These are phyloP conservation scores for Helicocarpus griseus DNA, from an alignment of 2,329 filamentous ascomycete species.

Conservation along the genomic window DNA sequence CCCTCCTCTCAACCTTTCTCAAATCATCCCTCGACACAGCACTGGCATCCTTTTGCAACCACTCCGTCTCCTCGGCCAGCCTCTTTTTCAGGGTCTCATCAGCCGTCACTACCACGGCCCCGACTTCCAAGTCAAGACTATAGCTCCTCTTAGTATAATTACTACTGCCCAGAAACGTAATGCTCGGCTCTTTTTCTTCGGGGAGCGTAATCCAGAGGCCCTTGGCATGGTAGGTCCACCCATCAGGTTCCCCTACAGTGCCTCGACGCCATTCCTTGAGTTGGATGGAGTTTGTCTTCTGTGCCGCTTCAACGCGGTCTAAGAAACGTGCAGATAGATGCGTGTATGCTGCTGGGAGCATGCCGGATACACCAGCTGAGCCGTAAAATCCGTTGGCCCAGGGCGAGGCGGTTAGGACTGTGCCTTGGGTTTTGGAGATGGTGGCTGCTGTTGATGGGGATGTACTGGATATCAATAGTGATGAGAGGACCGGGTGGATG, in stretches of 20 bases:
- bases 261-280: conserved; percentile 85
- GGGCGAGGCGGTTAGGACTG: conserved; percentile 84
- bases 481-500: conserved; percentile 74
- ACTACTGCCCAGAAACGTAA: conserved; percentile 80
- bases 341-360: conserved; percentile 87
- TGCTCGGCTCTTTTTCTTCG: conserved; percentile 54
- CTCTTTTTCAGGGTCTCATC: conserved; percentile 61
- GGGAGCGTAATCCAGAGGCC: conserved; percentile 73
- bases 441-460: conserved; percentile 22
- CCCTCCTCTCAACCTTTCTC: conserved; percentile 68
- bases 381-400: conserved; percentile 93
- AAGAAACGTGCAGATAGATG: conserved; percentile 77
- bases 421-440: conserved; percentile 46
- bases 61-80: conserved; percentile 69
- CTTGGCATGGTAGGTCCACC: conserved; percentile 98
- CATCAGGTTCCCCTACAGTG: conserved; percentile 66
- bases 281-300: conserved; percentile 50
- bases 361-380: conserved; percentile 76
- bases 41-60: conserved; percentile 65
- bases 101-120: conserved; percentile 72
- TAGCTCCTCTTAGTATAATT: conserved; percentile 97
- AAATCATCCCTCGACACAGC: conserved; percentile 68
- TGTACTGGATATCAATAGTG: conserved; percentile 65
- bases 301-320: conserved; percentile 46
- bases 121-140: conserved; percentile 81